Conservation (phyloP, 2,329 filamentous ascomycete species). For the Colletotrichum nymphaeae region DNA sequence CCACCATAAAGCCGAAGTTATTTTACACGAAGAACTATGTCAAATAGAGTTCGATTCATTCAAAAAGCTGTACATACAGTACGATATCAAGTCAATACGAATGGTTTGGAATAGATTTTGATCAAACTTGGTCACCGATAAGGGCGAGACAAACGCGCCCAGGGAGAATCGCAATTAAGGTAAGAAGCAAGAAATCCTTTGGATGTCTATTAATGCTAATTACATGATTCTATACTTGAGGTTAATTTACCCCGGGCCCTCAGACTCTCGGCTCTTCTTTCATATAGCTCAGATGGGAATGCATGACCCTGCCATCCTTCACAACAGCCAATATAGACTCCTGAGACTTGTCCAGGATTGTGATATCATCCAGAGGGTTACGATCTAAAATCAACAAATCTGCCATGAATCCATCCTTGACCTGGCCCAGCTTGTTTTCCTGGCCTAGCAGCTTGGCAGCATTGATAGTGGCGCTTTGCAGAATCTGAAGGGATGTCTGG, state of each 20-base stretch:
- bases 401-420: conserved; percentile 61
- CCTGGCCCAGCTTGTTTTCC: conserved; percentile 58
- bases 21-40: too few species aligned
- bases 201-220: too few species aligned
- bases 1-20: neutral
- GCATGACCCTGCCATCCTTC: conserved; percentile 63
- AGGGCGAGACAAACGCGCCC: too few species aligned
- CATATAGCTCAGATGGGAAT: neutral
- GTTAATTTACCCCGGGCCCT: neutral
- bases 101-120: too few species aligned
- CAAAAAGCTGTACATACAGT: too few species aligned
- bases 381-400: conserved; percentile 63
- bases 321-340: conserved; percentile 60
- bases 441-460: conserved; percentile 59
- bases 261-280: neutral
- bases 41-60: too few species aligned
- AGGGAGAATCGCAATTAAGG: too few species aligned
- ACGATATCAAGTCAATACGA: too few species aligned
- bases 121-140: too few species aligned
- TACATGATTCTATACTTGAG: neutral
- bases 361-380: conserved; percentile 66
- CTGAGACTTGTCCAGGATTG: conserved; percentile 59
- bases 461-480: conserved; percentile 53
- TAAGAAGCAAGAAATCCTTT: too few species aligned
- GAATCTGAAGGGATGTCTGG: conserved; percentile 34